Percentiles rank a stretch among this genome's conserved stretches.
Conservation (phyloP, 2,329 filamentous ascomycete genomes). For the Phialophora expanda region DNA sequence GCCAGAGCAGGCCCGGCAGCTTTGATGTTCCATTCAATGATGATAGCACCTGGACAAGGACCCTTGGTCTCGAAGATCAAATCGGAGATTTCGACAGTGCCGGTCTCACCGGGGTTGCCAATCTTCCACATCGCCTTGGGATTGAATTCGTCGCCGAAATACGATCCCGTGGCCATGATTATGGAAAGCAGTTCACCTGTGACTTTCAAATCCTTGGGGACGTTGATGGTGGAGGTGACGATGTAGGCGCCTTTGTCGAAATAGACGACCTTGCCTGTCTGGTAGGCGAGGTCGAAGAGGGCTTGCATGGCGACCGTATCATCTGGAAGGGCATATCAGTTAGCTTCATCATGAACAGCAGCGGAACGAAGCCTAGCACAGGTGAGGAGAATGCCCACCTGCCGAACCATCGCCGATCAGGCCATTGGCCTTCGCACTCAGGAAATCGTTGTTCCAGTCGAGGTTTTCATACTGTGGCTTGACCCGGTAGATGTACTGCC, state of each 20-base stretch:
- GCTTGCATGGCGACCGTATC: slow-evolving; percentile 65
- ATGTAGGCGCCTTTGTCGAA: slow-evolving; percentile 78
- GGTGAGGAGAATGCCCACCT: slow-evolving; percentile 44
- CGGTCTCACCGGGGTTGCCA: slow-evolving; percentile 42
- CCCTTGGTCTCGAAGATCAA: slow-evolving; percentile 47
- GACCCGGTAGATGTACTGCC: slow-evolving; percentile 59
- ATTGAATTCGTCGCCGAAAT: slow-evolving; percentile 41
- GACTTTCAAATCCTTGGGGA: slow-evolving; percentile 65
- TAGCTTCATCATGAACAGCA: not conserved
- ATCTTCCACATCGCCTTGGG: slow-evolving; percentile 42
- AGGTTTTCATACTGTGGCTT: slow-evolving; percentile 61
- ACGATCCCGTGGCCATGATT: slow-evolving; percentile 43
- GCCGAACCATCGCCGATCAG: slow-evolving; percentile 60
- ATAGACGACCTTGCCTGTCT: slow-evolving; percentile 65
- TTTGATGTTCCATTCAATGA: slow-evolving; percentile 48
- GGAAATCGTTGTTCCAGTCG: slow-evolving; percentile 46
- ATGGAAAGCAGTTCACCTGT: slow-evolving; percentile 60
- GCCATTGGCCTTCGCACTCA: slow-evolving; percentile 52
- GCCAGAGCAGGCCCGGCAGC: slow-evolving; percentile 42
- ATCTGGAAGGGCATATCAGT: slow-evolving; percentile 46
- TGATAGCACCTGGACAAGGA: slow-evolving; percentile 45
- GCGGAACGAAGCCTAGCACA: not conserved
- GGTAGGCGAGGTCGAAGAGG: slow-evolving; percentile 59
- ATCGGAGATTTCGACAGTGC: slow-evolving; percentile 47
- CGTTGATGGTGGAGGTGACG: slow-evolving; percentile 70